phyloP scores from a whole-genome alignment of 768 basidiomycete genomes.

The Termitomyces sp. region DNA sequence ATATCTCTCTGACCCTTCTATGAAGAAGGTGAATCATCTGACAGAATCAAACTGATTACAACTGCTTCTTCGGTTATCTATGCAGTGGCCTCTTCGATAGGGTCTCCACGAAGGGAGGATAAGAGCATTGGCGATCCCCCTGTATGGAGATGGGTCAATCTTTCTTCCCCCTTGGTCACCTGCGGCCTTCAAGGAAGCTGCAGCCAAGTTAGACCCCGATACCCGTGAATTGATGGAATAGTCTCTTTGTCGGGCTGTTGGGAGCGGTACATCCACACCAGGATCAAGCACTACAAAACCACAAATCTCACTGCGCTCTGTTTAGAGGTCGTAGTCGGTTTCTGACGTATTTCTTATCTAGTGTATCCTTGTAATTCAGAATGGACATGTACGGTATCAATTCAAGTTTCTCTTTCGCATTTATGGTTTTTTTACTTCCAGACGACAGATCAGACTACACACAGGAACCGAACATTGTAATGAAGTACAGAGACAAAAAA shows the following conservation, averaged over 20 bases:
- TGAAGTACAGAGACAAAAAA: too few relatives aligned
- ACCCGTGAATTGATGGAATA: conserved; percentile 65
- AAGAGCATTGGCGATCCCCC: conserved; percentile 68
- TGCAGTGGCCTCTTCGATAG: conserved; percentile 52
- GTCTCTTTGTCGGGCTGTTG: conserved; percentile 73
- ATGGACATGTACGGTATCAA: background rate
- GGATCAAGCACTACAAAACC: conserved; percentile 47
- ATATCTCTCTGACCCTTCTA: background rate
- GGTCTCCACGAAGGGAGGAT: conserved; percentile 60
- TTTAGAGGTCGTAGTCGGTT: conserved; percentile 28
- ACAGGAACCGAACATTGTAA: background rate
- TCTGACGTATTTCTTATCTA: background rate
- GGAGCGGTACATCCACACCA: conserved; percentile 29
- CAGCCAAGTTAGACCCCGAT: conserved; percentile 53
- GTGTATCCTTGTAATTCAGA: background rate
- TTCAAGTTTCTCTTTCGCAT: background rate
- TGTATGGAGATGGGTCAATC: conserved; percentile 62
- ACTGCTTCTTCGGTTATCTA: conserved; percentile 58
- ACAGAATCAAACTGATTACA: conserved; percentile 60
- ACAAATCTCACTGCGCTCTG: conserved; percentile 73
- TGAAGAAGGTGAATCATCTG: conserved; percentile 44
- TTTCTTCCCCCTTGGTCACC: conserved; percentile 45
- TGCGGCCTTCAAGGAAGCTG: conserved; percentile 79
- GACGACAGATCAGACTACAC: background rate
- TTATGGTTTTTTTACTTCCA: background rate